Evolutionary conservation across 225 moss, liverwort and hornwort species (phyloP).

Genomic region (Anthoceros angustus): DNA sequence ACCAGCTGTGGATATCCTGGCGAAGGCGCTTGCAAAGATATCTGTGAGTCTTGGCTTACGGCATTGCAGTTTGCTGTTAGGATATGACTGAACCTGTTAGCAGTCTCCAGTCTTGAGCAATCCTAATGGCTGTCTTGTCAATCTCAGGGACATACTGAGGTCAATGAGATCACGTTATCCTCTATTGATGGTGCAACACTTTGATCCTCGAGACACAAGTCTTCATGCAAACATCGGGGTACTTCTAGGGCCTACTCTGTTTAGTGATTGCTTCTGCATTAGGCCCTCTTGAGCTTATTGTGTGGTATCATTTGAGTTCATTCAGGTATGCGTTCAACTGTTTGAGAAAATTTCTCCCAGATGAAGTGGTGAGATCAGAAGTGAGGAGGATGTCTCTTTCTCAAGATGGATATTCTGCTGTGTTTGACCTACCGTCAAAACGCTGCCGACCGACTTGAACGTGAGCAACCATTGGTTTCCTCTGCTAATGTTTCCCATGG

Average conservation of each 20-base stretch:
- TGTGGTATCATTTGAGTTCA: background rate
- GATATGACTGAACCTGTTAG: background rate
- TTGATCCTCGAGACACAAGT: constrained; percentile 40
- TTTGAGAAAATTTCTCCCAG: constrained; percentile 49
- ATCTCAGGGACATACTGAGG: constrained; percentile 49
- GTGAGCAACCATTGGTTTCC: constrained; percentile 10
- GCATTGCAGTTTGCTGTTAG: background rate
- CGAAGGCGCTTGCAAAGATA: constrained; percentile 75
- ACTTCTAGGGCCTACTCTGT: constrained; percentile 1
- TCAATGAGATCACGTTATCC: constrained; percentile 63
- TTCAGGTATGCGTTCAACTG: constrained; percentile 56
- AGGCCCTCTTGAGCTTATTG: background rate
- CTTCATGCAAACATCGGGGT: constrained; percentile 51
- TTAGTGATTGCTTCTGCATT: background rate
- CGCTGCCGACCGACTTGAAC: constrained; percentile 38
- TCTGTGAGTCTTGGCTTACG: constrained; percentile 21
- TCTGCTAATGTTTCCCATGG: background rate
- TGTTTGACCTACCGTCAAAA: constrained; percentile 59
- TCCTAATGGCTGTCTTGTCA: background rate
- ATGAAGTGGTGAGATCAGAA: constrained; percentile 34
- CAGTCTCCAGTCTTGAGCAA: background rate
- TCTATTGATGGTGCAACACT: constrained; percentile 69
- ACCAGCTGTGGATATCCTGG: constrained; percentile 48
- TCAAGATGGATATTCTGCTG: constrained; percentile 60
- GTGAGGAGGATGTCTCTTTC: constrained; percentile 73